Evolutionary conservation across 495 filamentous ascomycete genomes (phyloP).

Genomic region (Parmelia sp.): DNA sequence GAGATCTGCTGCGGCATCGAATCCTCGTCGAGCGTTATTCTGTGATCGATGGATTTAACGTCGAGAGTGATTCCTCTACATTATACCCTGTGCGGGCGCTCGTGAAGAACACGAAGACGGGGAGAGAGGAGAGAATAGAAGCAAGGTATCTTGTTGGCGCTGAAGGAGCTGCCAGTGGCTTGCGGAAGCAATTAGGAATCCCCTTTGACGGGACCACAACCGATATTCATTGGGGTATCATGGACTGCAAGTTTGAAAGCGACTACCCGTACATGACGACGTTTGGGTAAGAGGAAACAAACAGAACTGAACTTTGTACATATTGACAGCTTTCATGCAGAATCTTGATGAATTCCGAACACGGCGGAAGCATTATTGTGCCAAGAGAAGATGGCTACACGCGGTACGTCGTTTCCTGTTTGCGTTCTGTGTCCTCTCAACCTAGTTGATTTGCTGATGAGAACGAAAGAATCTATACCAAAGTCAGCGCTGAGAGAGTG

Average conservation of each 20-base stretch:
- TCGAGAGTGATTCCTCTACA: not conserved
- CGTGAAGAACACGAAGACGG: slow-evolving; percentile 24
- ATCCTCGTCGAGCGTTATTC: slow-evolving; percentile 32
- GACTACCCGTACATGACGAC: slow-evolving; percentile 36
- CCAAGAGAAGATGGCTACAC: slow-evolving; percentile 37
- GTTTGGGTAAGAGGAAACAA: slow-evolving; percentile 29
- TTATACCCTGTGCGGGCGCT: not conserved
- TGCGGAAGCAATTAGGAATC: slow-evolving; percentile 31
- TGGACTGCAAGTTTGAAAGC: slow-evolving; percentile 35
- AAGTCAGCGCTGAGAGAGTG: not conserved
- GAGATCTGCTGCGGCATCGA: slow-evolving; percentile 26
- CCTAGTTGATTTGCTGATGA: slow-evolving; percentile 14
- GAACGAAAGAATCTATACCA: not conserved
- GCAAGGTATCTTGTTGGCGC: slow-evolving; percentile 34
- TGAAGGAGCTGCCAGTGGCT: slow-evolving; percentile 31
- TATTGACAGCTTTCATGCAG: not conserved
- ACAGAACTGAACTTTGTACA: not conserved
- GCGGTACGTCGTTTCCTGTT: slow-evolving; percentile 21
- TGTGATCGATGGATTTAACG: slow-evolving; percentile 14
- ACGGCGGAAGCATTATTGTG: slow-evolving; percentile 36
- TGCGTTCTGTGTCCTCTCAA: slow-evolving; percentile 18
- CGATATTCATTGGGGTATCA: slow-evolving; percentile 39
- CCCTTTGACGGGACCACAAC: slow-evolving; percentile 37
- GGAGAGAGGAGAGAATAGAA: slow-evolving; percentile 24
- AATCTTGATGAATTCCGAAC: slow-evolving; percentile 26